phyloP scores from a whole-genome alignment of 2,329 filamentous ascomycete species.

The Arachnopeziza araneosa region DNA sequence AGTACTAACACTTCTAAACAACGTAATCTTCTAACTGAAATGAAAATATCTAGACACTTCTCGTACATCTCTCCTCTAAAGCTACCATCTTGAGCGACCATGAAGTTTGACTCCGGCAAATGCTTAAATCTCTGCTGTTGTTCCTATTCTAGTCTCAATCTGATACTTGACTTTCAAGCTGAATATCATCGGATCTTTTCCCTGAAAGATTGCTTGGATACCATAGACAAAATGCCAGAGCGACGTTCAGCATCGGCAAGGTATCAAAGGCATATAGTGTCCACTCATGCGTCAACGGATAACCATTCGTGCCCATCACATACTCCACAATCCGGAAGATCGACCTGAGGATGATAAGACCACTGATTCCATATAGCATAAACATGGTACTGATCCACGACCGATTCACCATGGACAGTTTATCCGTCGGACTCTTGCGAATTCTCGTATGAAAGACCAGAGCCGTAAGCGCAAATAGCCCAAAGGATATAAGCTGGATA shows the following conservation, averaged over 20 bases:
- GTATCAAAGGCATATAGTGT: conserved; percentile 42
- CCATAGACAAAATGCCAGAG: conserved; percentile 25
- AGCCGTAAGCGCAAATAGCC: conserved; percentile 39
- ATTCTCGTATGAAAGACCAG: conserved; percentile 39
- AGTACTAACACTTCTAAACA: too few species aligned
- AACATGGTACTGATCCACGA: conserved; percentile 33
- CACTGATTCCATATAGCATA: conserved; percentile 35
- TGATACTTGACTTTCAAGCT: too few species aligned
- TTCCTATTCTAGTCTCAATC: too few species aligned
- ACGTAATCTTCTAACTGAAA: too few species aligned
- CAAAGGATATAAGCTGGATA: conserved; percentile 45
- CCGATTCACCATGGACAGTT: not conserved
- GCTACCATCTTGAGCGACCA: too few species aligned
- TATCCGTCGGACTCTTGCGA: conserved; percentile 22
- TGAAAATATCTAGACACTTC: too few species aligned
- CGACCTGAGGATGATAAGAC: conserved; percentile 39
- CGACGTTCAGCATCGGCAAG: conserved; percentile 33
- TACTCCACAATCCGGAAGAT: conserved; percentile 42
- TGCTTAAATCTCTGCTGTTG: too few species aligned
- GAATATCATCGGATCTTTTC: too few species aligned
- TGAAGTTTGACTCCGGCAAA: too few species aligned
- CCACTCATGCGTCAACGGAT: conserved; percentile 32
- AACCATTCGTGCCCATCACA: conserved; percentile 34
- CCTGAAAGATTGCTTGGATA: conserved; percentile 4
- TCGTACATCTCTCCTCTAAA: too few species aligned